These are phyloP conservation scores for Cutaneotrichosporon sp. DNA, from an alignment of 1,284 basidiomycete species.

Conservation along the genomic window DNA sequence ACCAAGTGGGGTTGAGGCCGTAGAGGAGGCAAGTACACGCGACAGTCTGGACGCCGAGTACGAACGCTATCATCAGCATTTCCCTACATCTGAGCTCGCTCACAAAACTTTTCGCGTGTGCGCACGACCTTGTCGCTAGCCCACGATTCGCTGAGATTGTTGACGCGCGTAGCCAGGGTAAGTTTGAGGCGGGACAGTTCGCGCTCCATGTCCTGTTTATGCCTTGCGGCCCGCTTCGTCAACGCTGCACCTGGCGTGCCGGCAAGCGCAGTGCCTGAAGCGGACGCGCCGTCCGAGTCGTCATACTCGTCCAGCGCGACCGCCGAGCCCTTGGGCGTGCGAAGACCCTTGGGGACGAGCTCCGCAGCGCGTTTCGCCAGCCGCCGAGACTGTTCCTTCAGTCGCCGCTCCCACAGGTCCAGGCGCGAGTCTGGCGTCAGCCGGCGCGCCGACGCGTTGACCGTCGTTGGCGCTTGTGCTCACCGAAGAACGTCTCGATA, in stretches of 20 bases:
- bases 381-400: constrained; percentile 76
- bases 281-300: constrained; percentile 4
- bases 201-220: constrained; percentile 63
- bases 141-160: constrained; percentile 67
- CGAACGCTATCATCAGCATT: constrained; percentile 60
- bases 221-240: constrained; percentile 29
- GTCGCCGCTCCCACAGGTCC: constrained; percentile 77
- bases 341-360: constrained; percentile 55
- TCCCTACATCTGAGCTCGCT: constrained; percentile 11
- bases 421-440: constrained; percentile 65
- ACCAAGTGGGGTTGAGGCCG: constrained; percentile 72
- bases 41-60: constrained; percentile 84
- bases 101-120: constrained; percentile 70
- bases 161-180: constrained; percentile 58
- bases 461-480: constrained; percentile 1
- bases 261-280: not conserved
- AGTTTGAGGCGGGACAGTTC: constrained; percentile 75
- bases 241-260: constrained; percentile 13
- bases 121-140: constrained; percentile 84
- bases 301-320: constrained; percentile 30
- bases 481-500: constrained; percentile 48
- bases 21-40: constrained; percentile 75
- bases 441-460: not conserved
- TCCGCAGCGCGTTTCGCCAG: constrained; percentile 72
- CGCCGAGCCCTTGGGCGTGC: constrained; percentile 48